Evolutionary conservation across 2,329 filamentous ascomycete genomes (phyloP).

Genomic region (Aspergillus clavatus): DNA sequence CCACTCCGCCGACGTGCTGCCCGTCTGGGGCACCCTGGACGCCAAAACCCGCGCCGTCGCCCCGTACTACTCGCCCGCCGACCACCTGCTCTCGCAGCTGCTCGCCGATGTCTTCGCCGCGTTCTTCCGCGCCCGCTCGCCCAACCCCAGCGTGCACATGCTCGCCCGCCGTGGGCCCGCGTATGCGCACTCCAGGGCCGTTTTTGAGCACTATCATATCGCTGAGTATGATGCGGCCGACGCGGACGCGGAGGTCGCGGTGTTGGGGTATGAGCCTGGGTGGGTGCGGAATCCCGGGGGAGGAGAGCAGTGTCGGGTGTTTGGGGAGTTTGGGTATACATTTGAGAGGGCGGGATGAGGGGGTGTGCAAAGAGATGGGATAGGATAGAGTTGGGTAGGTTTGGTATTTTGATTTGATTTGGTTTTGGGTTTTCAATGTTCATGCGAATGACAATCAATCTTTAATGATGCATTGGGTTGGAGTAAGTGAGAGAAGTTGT

Average conservation of each 20-base stretch:
- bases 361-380: too few species aligned
- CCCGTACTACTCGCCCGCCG: constrained; percentile 18
- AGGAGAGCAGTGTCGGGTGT: constrained; percentile 16
- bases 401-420: too few species aligned
- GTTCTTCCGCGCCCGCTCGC: constrained; percentile 18
- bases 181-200: constrained; percentile 14
- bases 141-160: constrained; percentile 18
- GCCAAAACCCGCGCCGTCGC: constrained; percentile 18
- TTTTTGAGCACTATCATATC: constrained; percentile 16
- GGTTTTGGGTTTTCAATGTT: too few species aligned
- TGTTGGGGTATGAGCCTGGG: constrained; percentile 15
- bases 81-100: constrained; percentile 21
- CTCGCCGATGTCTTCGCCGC: constrained; percentile 22
- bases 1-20: constrained; percentile 24
- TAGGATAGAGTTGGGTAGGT: too few species aligned
- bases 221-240: constrained; percentile 7
- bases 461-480: too few species aligned
- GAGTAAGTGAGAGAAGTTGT: too few species aligned
- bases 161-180: constrained; percentile 18
- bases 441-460: too few species aligned
- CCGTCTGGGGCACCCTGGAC: constrained; percentile 25
- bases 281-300: constrained; percentile 10
- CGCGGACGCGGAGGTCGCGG: constrained; percentile 10
- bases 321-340: constrained; percentile 23
- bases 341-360: constrained; percentile 22